A percentile compares a stretch with the other conserved stretches of the same genome.
phyloP scores from a whole-genome alignment of 116 monocot species.

The Papilionanthe hybrid region DNA sequence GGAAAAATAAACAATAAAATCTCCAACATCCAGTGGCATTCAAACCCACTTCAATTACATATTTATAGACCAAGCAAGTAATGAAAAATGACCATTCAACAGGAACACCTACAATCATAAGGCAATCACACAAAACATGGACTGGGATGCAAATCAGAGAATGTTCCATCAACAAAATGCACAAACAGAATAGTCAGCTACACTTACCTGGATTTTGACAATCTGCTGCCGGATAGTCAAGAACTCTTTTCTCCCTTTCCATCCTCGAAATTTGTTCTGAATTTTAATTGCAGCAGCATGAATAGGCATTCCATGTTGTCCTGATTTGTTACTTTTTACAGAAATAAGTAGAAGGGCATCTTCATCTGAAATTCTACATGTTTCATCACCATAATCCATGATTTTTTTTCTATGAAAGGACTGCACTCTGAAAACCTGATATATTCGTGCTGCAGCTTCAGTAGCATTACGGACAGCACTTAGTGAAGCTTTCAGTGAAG shows the following conservation, averaged over 20 bases:
- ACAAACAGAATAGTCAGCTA: neutral
- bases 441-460: conserved; percentile 85
- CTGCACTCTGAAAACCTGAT: conserved; percentile 80
- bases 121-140: neutral
- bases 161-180: conserved; percentile 1
- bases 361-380: conserved; percentile 57
- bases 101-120: neutral
- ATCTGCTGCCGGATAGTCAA: conserved; percentile 74
- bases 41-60: neutral
- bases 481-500: conserved; percentile 25
- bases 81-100: neutral
- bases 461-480: conserved; percentile 81
- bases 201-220: conserved; percentile 84
- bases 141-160: neutral
- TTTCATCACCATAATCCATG: conserved; percentile 40
- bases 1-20: neutral
- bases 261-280: conserved; percentile 95
- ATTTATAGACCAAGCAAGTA: neutral
- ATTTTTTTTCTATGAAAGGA: conserved; percentile 85
- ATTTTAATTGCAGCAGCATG: conserved; percentile 78
- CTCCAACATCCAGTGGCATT: neutral
- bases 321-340: conserved; percentile 34
- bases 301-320: conserved; percentile 42
- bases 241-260: conserved; percentile 97
- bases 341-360: conserved; percentile 61